Evolutionary conservation across 768 basidiomycete species (phyloP).

Genomic region (Myochromella boudieri): DNA sequence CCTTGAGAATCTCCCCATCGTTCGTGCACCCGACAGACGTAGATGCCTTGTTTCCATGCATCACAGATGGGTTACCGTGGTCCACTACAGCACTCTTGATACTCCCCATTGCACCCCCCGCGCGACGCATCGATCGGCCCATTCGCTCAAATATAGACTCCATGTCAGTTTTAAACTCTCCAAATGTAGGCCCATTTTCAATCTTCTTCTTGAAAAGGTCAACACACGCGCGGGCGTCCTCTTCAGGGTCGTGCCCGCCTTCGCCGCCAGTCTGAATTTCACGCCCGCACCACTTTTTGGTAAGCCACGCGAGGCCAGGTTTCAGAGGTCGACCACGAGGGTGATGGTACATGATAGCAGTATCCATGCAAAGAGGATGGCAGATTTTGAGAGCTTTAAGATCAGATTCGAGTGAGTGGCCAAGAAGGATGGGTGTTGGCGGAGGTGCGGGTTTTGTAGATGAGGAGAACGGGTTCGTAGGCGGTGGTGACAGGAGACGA

Average conservation of each 20-base stretch:
- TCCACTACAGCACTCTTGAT: slow-evolving; percentile 75
- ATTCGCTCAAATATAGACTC: slow-evolving; percentile 91
- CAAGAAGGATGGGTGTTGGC: slow-evolving; percentile 78
- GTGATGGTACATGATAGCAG: slow-evolving; percentile 87
- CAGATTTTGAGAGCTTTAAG: slow-evolving; percentile 83
- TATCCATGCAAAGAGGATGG: slow-evolving; percentile 89
- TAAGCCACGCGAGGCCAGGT: slow-evolving; percentile 95
- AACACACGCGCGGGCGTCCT: slow-evolving; percentile 87
- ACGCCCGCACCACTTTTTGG: slow-evolving; percentile 87
- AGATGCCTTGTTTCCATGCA: slow-evolving; percentile 84
- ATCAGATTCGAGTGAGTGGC: slow-evolving; percentile 96
- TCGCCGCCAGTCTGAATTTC: slow-evolving; percentile 87
- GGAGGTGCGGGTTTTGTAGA: slow-evolving; percentile 29
- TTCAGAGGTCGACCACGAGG: slow-evolving; percentile 92
- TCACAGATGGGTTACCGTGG: slow-evolving; percentile 77
- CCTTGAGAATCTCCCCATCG: slow-evolving; percentile 80
- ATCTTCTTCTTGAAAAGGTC: slow-evolving; percentile 85
- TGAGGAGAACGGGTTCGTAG: slow-evolving; percentile 43
- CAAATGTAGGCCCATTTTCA: slow-evolving; percentile 74
- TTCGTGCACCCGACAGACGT: slow-evolving; percentile 71
- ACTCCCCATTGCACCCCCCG: slow-evolving; percentile 37
- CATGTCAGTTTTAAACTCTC: slow-evolving; percentile 80
- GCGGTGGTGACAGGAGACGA: slow-evolving; percentile 53
- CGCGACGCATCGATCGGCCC: slow-evolving; percentile 44
- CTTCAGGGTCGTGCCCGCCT: slow-evolving; percentile 91